Base-by-base conservation (phyloP, 1,284 basidiomycete genomes). In the Austropuccinia psidii region DNA sequence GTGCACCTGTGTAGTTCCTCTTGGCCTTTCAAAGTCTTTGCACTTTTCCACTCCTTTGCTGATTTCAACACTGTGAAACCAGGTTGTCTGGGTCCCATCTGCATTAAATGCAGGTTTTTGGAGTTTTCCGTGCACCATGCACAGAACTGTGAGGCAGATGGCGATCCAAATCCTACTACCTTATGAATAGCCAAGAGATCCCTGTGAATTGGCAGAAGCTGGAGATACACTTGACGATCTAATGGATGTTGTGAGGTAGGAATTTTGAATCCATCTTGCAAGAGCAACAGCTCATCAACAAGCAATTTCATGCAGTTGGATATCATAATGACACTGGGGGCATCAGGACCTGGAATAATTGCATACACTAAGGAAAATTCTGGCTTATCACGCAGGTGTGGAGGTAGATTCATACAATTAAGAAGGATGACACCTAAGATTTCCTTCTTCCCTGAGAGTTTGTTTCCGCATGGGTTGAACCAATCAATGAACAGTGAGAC, bases 391-490 rank as follows among this genome's bases (percentile, higher is more conserved):
- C 41, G n/a, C 29, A 33, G 35, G 29, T 57, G 29, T 21, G 68
- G 55, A 27, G 57, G 68, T 7, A 72, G 58, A 15, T 60, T 61
- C 21, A 72, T 11, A 31, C 68, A 72, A 2, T 50, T n/a, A 45
- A 72, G 50, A 13, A 29, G 33, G 27, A 72, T 61, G n/a, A 49
- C 52, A 2, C 68, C 67, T 21, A 70, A 24, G 19, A 43, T 41
- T 37, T 37, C 39, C 19, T 70, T 54, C 43, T 70, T 70, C 27
- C 68, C 68, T 49, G 68, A 41, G 7, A 35, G 37, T 47, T 72
- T 72, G 68, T 72, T 72, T 8, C 68, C 57, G 24, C 35, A 29
- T 17, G 68, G 68, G 13, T 72, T 72, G 19, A 72, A 72, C 57
- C 68, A 72, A n/a, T 72, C 68, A 17, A 72, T 45, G 41, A 61